Conservation (phyloP, 179 eudicot genomes). For the Spergularia azorica region DNA sequence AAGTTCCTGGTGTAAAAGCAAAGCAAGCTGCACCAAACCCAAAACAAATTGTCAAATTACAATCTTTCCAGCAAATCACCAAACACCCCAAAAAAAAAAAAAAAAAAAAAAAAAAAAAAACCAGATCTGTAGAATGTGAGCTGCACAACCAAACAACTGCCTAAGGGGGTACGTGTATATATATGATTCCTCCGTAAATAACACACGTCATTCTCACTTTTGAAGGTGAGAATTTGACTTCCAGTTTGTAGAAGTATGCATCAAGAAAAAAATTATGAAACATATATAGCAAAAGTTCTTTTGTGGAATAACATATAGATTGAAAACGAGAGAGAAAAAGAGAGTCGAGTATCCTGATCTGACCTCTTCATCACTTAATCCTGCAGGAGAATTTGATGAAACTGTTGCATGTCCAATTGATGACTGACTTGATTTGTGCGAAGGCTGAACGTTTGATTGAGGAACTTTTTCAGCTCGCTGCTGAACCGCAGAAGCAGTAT, state of each 20-base stretch:
- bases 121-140: neutral
- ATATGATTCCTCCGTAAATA: too few species aligned
- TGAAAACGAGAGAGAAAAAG: neutral
- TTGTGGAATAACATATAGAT: too few species aligned
- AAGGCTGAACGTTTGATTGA: slow-evolving; percentile 45
- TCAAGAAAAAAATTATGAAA: neutral
- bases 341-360: neutral
- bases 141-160: neutral
- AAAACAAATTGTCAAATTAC: neutral
- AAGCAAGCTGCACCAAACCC: slow-evolving; percentile 74
- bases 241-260: neutral
- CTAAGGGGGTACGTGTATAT: too few species aligned
- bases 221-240: too few species aligned
- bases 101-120: neutral
- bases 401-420: slow-evolving; percentile 48
- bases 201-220: too few species aligned
- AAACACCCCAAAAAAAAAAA: neutral
- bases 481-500: slow-evolving; percentile 43
- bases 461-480: slow-evolving; percentile 56
- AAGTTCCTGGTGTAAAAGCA: slow-evolving; percentile 90
- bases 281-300: neutral
- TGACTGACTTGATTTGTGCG: slow-evolving; percentile 52
- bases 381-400: slow-evolving; percentile 62
- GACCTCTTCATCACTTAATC: slow-evolving; percentile 98
- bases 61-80: slow-evolving; percentile 4